Base-by-base conservation (phyloP, 164 flowering plant genomes). In the Magnolia sinica region DNA sequence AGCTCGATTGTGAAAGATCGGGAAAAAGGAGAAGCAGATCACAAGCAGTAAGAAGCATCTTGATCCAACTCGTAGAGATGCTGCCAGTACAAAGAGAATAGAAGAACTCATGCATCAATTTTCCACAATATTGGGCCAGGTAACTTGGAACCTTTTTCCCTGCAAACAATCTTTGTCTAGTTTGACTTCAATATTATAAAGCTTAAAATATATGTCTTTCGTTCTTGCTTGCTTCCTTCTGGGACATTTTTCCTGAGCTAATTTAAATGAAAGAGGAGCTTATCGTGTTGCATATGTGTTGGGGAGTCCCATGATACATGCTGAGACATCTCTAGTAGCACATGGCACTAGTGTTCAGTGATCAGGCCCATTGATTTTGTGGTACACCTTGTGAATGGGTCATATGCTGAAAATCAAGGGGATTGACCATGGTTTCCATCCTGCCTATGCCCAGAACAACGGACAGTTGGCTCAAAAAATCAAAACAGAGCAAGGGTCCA, bases 91-190 rank as follows among this genome's bases (percentile, higher is more conserved):
- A 49, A 91, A 89, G 87, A 85, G 97, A 90, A 92, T 89, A 92
- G 95, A 91, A 81, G 97, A 93, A 69, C 95, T 95, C 55, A 91
- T 93, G 82, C 93, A 91, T 64, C 94, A 92, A 31, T 89, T 91
- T 76, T 85, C 86, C 64, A 87, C 89, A 61, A 88, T 95, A 81
- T 79, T 95, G 79, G 84, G 87, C 31, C 91, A 92, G 89, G 98
- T 73, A 81, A 70, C 20, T 45, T n/a, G 3, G 4, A 50, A 19
- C 24, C 58, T 8, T 55, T 16, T 55, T 55, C 61, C 61, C 61
- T 55, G 61, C 18, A 27, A 27, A 27, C 29, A 55, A 55, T 16
- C 18, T 10, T 55, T 55, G 13, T 8, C 18, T 55, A 10, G 61
- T 16, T 55, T 10, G 61, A 10, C 61, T 55, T 55, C 61, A 55